Base-by-base conservation (phyloP, 2,329 filamentous ascomycete genomes). In the Coniochaeta sp. region DNA sequence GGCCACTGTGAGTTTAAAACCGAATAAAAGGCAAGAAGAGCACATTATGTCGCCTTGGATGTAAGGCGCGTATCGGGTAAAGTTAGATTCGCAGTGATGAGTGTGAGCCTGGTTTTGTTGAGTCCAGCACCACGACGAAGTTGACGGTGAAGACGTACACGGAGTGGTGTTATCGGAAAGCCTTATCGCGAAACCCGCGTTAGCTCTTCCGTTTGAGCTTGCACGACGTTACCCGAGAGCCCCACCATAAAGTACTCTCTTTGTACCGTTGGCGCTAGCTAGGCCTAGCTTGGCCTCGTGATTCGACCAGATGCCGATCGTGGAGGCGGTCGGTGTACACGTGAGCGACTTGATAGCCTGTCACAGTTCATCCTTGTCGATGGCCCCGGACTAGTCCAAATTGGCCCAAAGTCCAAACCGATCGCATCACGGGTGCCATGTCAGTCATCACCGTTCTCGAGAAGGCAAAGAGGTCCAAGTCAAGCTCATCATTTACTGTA, bases 171-270 rank as follows among this genome's bases (percentile, higher is more conserved):
- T 51, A 48, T 51, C 50, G 40, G 42, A 51, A 47, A 48, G 50
- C 50, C 50, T 51, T 51, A 51, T 51, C 50, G 50, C 50, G 33
- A 45, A 46, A 48, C 26, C 32, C 22, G 48, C 18, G 4, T 35
- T 49, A 33, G 48, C 48, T 27, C 31, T 30, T 35, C 30, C 24
- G 32, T 8, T 42, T 16, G 16, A 7, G 28, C 46, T 22, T 5
- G 28, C 27, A 24, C 18, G 28, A 48, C 46, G 46, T 20, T 18
- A 22, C 28, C 24, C 18, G 22, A 33, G 46, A 18, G 16, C 46
- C 26, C 47, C 27, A 20, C 35, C 18, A 22, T 10, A 22, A 32
- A 9, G 38, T 42, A 42, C 38, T n/a, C 9, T 5, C 1, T 10
- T 22, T 24, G 38, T 42, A 42, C 38, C 18, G 10, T 13, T 26